Percentiles rank a stretch among this genome's conserved stretches.
Evolutionary conservation across 2,329 filamentous ascomycete genomes (phyloP).

Genomic region (Macrophomina pseudophaseolina): DNA sequence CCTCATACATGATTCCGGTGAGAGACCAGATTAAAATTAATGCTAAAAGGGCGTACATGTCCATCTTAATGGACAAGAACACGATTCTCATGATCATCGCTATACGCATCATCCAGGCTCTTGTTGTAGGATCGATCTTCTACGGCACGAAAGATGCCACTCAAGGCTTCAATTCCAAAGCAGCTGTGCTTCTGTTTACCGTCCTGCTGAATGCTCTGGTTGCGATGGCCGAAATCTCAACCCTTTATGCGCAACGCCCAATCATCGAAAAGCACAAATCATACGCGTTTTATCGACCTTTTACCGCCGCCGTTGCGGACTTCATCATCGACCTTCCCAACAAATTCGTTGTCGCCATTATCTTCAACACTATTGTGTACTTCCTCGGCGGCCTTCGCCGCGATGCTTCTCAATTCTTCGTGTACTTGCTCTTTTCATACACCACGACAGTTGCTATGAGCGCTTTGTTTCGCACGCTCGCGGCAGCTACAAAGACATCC

Average conservation of each 20-base stretch:
- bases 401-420: constrained; percentile 77
- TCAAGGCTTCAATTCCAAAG: constrained; percentile 59
- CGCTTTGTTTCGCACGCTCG: constrained; percentile 81
- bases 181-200: constrained; percentile 65
- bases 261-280: constrained; percentile 88
- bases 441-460: constrained; percentile 72
- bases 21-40: constrained; percentile 49
- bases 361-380: constrained; percentile 81
- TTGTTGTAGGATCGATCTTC: constrained; percentile 68
- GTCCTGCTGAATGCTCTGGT: constrained; percentile 64
- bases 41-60: constrained; percentile 39
- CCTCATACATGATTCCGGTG: constrained; percentile 62
- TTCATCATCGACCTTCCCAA: constrained; percentile 85
- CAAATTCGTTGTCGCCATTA: constrained; percentile 71
- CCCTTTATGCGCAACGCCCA: constrained; percentile 81
- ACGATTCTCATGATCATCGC: constrained; percentile 46
- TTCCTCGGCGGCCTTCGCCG: constrained; percentile 82
- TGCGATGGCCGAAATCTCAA: constrained; percentile 70
- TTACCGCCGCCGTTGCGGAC: constrained; percentile 80
- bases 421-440: constrained; percentile 75
- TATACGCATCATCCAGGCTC: constrained; percentile 60
- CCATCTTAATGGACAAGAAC: constrained; percentile 40
- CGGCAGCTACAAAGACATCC: constrained; percentile 70
- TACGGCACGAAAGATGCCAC: constrained; percentile 59
- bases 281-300: constrained; percentile 88